Evolutionary conservation across 2,329 filamentous ascomycete species (phyloP), one percentile per base, ranked within the genome.

Genomic region (Aspergillus clavatus): DNA sequence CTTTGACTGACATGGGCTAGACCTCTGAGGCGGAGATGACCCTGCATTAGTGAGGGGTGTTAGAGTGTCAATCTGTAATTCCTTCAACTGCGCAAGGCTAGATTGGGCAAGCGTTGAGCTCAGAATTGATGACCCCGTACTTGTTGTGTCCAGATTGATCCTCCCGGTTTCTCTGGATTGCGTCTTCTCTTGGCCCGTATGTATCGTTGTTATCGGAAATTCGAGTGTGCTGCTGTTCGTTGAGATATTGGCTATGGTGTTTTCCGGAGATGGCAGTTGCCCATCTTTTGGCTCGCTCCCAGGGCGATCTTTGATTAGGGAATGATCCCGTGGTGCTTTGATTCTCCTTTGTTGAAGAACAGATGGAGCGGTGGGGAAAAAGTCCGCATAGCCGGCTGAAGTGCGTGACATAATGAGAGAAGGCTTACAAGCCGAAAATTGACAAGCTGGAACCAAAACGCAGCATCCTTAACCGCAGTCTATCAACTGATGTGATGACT

Each of bases 351-450:
- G 66, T 53, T 72, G 70, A 45, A 77, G 68, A 53, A 81, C 82
- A 59, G 81, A 80, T 57, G 87, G 86, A 63, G 86, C 87, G 66
- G 84, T 82, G 58, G 86, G 86, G 71, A 89, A 90, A 78, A 89
- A 93, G 73, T 89, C 83, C 72, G 85, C 86, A 78, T 89, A 90
- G 73, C 84, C 83, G 75, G 85, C 84, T 70, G 79, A 78, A 67
- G 84, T 81, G 76, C 86, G 87, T 82, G 87, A 87, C 85, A 87
- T 87, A 73, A 74, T 83, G 76, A 63, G 55, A 67, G 56, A 58
- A 62, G 68, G 67, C 67, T 70, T 16, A 70, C 56, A 63, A 66
- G 65, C 67, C 66, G 61, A 54, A 61, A 51, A 62, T 54, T 48
- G 55, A 59, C 55, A 45, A 46, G 47, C 53, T 57, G 53, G 57